Base-by-base conservation (phyloP, 805 yeast genomes). In the Wickerhamia fluorescens region DNA sequence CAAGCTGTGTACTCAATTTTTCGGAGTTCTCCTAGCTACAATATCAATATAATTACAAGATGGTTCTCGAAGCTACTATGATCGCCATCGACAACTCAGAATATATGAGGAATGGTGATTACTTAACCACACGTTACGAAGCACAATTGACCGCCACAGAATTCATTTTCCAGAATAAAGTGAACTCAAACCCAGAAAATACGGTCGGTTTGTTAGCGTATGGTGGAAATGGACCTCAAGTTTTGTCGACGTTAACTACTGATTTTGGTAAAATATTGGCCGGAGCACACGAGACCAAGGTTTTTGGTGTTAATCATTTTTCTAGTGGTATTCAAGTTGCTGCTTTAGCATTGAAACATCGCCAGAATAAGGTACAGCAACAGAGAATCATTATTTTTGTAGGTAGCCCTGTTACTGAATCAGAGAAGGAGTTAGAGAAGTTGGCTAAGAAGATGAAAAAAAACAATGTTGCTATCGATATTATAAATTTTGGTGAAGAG, bases 41-140 rank as follows among this genome's bases (percentile, higher is more conserved):
- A 16, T 20, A 24, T 20, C n/a, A n/a, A 23, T 15, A 23, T 19
- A 13, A 12, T 14, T 25, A 40, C 34, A 68, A 49, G 31, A 87
- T 87, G 96, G 96, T 81, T 40, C 72, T 88, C 47, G 98, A 92
- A 61, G 97, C 97, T 39, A 83, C 96, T 10, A 88, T 92, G 82
- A 73, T 92, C 38, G 85, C 87, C 49, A 73, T 92, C 50, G 99
- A 92, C 66, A 89, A 87, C 68, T 86, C 96, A 29, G 98, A 92
- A 62, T 89, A 71, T 57, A 83, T 88, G 75, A 72, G 98, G 48
- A 92, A 92, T 53, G 98, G 97, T 18, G 98, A 92, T 56, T 92
- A 79, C 49, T 71, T 83, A 20, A 76, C 94, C 11, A 78, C 88
- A 10, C 71, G 98, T 47, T 88, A 78, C 51, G 94, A 83, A 40